phyloP scores from a whole-genome alignment of 805 yeast species.

The Aciculoconidium aculeatum region DNA sequence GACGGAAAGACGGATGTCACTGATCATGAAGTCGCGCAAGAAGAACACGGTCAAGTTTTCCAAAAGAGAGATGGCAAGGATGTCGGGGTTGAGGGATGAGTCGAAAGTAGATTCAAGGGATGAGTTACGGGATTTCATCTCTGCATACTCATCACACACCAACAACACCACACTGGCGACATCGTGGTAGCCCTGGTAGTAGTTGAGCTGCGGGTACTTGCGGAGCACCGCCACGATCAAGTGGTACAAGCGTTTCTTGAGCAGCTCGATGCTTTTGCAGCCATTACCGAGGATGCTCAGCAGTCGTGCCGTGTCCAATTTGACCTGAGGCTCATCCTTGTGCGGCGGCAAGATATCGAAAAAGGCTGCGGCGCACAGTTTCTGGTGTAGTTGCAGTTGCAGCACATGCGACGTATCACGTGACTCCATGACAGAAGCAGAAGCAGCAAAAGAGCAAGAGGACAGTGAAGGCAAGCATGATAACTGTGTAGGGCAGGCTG shows the following conservation, averaged over 20 bases:
- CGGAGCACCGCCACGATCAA: constrained; percentile 53
- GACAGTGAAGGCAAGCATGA: too few species aligned
- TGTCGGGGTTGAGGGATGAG: constrained; percentile 16
- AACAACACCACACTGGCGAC: constrained; percentile 62
- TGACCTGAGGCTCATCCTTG: constrained; percentile 72
- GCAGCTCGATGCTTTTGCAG: constrained; percentile 19
- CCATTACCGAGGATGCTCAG: constrained; percentile 31
- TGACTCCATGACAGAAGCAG: too few species aligned
- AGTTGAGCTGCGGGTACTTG: constrained; percentile 55
- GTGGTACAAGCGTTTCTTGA: constrained; percentile 36
- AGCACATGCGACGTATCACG: too few species aligned
- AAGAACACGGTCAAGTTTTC: constrained; percentile 53
- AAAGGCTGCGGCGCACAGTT: background rate
- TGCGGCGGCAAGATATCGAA: constrained; percentile 40
- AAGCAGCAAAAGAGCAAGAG: too few species aligned
- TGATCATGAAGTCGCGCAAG: constrained; percentile 82
- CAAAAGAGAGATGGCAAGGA: constrained; percentile 38
- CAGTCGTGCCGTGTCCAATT: constrained; percentile 71
- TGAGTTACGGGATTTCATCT: constrained; percentile 6
- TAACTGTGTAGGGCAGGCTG: too few species aligned
- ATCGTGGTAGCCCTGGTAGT: constrained; percentile 94
- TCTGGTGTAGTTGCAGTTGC: too few species aligned
- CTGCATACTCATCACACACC: constrained; percentile 32
- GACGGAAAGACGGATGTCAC: constrained; percentile 58
- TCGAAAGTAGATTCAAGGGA: constrained; percentile 1